Conservation (phyloP, 192 early-diverging fungal species). For the Coemansia sp. region DNA sequence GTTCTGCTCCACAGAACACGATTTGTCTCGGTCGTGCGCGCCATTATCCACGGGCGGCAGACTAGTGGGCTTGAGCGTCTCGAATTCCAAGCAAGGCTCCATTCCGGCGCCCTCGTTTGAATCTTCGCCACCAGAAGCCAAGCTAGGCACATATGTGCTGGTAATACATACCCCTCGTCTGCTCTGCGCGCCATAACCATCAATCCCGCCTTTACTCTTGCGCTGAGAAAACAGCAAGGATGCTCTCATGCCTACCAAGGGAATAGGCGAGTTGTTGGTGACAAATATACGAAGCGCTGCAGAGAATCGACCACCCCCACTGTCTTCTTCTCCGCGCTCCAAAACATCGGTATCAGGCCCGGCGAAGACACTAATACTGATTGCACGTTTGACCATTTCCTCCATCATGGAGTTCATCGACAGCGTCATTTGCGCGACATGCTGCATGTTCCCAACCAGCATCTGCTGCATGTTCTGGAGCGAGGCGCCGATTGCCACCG, state of each 20-base stretch:
- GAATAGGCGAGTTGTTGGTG: conserved; percentile 38
- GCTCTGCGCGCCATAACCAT: neutral
- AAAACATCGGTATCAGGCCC: neutral
- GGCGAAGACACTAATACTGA: conserved; percentile 36
- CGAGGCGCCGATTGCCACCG: conserved; percentile 37
- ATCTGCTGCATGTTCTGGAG: conserved; percentile 46
- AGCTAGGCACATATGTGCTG: neutral
- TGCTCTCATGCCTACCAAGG: conserved; percentile 13
- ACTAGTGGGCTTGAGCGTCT: neutral
- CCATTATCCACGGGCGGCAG: neutral
- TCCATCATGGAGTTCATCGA: conserved; percentile 57
- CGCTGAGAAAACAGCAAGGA: conserved; percentile 20
- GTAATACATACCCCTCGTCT: neutral
- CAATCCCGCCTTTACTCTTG: neutral
- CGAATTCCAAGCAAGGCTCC: neutral
- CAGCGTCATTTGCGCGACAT: conserved; percentile 46
- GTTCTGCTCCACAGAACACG: conserved; percentile 1
- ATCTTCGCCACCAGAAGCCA: neutral
- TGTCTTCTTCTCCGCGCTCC: neutral
- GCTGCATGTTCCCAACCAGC: conserved; percentile 46
- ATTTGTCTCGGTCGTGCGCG: neutral
- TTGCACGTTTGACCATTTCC: conserved; percentile 39
- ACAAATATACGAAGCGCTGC: conserved; percentile 11
- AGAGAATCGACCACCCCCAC: neutral
- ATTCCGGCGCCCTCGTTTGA: neutral